A percentile compares a stretch with the other conserved stretches of the same genome.
These are phyloP conservation scores for Carallia brachiata DNA, from an alignment of 345 rosid genomes.

Conservation along the genomic window DNA sequence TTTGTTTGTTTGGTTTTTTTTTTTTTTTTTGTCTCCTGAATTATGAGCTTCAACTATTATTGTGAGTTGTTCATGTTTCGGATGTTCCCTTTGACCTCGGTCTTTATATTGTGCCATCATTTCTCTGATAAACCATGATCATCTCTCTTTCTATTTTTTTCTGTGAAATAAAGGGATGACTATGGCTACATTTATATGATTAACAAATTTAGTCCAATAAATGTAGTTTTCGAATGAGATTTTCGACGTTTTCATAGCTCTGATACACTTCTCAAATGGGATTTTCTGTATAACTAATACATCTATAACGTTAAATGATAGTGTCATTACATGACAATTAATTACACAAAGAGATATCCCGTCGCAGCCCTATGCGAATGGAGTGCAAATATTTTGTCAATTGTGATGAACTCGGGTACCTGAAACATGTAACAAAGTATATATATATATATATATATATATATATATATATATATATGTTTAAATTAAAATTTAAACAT, in stretches of 20 bases:
- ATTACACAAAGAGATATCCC: too few species aligned
- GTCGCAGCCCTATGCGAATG: too few species aligned
- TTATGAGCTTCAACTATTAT: slow-evolving; percentile 8
- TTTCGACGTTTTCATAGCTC: not conserved
- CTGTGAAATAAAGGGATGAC: not conserved
- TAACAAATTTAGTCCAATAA: not conserved
- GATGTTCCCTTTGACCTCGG: not conserved
- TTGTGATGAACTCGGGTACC: too few species aligned
- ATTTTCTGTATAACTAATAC: not conserved
- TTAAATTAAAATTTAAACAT: too few species aligned
- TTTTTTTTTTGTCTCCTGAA: not conserved
- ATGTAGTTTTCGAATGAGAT: not conserved
- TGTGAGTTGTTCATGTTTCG: slow-evolving; percentile 23
- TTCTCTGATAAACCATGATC: too few species aligned
- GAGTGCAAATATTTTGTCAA: too few species aligned
- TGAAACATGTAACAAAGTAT: too few species aligned
- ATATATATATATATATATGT: too few species aligned
- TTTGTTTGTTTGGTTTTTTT: too few species aligned
- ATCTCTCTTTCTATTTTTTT: too few species aligned
- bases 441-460: too few species aligned
- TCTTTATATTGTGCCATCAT: too few species aligned
- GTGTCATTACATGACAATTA: not conserved
- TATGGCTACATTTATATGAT: not conserved
- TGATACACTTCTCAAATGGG: not conserved
- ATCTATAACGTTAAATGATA: not conserved